These are phyloP conservation scores for Fusarium hainanense DNA, from an alignment of 2,329 filamentous ascomycete species.

Conservation along the genomic window DNA sequence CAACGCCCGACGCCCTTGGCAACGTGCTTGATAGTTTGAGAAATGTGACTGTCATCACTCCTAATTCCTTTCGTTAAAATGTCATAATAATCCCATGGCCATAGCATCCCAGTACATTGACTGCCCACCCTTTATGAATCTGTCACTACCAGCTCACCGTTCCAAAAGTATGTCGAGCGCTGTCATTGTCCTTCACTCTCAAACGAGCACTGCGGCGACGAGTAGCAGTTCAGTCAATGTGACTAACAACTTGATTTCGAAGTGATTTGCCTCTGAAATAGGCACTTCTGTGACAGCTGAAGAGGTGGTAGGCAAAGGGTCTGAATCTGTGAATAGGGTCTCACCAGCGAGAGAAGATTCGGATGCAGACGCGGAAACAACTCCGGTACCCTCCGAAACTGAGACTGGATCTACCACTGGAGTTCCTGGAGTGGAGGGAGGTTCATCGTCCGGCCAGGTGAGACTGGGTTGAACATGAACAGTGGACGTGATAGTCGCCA, in stretches of 20 bases:
- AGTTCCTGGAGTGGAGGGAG: neutral
- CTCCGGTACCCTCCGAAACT: neutral
- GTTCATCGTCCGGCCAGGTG: neutral
- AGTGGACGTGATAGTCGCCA: neutral
- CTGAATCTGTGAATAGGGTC: slow-evolving; percentile 33
- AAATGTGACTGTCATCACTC: neutral
- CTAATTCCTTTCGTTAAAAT: neutral
- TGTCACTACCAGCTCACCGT: neutral
- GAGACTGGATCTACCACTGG: slow-evolving; percentile 1
- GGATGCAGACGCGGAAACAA: neutral
- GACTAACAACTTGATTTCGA: slow-evolving; percentile 36
- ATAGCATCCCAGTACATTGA: neutral
- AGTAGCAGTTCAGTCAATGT: slow-evolving; percentile 44
- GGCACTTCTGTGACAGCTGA: slow-evolving; percentile 43
- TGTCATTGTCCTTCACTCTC: neutral
- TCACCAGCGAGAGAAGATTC: slow-evolving; percentile 1
- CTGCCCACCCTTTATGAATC: rapidly evolving
- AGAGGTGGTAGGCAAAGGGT: slow-evolving; percentile 31
- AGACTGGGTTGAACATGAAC: slow-evolving; percentile 1
- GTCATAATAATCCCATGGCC: neutral
- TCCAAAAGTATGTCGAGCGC: neutral
- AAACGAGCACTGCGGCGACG: slow-evolving; percentile 39
- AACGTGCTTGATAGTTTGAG: neutral
- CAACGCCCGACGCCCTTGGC: no score
- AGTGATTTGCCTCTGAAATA: slow-evolving; percentile 44